Percentiles rank a stretch among this genome's conserved stretches.
Evolutionary conservation across 2,329 filamentous ascomycete genomes (phyloP).

Genomic region (Colletotrichum endophyticum): DNA sequence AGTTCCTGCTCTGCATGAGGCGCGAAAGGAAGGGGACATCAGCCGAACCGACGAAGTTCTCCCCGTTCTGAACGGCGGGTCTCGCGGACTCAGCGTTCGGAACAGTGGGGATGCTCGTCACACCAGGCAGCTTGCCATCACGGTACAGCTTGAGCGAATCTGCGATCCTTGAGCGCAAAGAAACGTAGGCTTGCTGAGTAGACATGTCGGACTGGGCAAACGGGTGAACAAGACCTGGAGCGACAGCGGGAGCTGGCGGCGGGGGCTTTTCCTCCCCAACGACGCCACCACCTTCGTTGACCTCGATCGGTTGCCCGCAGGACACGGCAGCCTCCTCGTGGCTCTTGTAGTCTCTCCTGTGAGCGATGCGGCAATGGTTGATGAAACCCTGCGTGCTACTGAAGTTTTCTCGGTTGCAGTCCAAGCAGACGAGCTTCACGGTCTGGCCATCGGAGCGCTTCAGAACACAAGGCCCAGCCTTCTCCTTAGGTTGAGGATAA

Average conservation of each 20-base stretch:
- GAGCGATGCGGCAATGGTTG: conserved; percentile 97
- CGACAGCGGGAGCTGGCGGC: conserved; percentile 23
- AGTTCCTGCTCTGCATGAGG: conserved; percentile 66
- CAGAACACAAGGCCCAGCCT: conserved; percentile 81
- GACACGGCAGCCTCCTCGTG: conserved; percentile 92
- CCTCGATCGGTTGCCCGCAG: conserved; percentile 83
- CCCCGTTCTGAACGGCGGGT: conserved; percentile 25
- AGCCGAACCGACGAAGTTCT: conserved; percentile 56
- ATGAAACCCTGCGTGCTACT: conserved; percentile 98
- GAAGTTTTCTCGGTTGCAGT: conserved; percentile 90
- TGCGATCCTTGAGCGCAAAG: conserved; percentile 57
- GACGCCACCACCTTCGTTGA: conserved; percentile 58
- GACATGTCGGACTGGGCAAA: conserved; percentile 62
- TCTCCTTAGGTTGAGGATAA: conserved; percentile 78
- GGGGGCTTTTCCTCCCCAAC: conserved; percentile 34
- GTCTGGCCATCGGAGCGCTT: conserved; percentile 85
- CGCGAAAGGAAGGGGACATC: conserved; percentile 72
- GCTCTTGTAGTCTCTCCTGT: conserved; percentile 91
- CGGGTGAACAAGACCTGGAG: conserved; percentile 64
- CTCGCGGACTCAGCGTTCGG: conserved; percentile 29
- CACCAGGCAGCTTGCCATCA: conserved; percentile 55
- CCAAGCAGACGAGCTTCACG: conserved; percentile 88
- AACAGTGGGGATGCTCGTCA: conserved; percentile 47
- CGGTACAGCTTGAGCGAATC: conserved; percentile 58
- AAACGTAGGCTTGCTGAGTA: conserved; percentile 56